Evolutionary conservation across 345 rosid genomes (phyloP), one percentile per base, ranked within the genome.

Genomic region (Eucalyptus victrix): DNA sequence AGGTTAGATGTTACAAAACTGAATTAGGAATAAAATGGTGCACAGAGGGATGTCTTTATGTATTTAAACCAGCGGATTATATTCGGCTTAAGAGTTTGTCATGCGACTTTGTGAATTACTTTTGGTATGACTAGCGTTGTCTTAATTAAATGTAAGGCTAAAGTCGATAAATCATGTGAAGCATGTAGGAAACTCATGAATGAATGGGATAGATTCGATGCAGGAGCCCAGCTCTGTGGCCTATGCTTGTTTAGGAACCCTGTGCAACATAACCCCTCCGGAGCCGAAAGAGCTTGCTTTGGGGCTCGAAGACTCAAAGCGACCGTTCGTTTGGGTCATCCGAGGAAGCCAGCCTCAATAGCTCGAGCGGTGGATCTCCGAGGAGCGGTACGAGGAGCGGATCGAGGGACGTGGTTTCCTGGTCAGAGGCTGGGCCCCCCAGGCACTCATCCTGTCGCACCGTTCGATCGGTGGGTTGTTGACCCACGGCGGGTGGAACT

Each of bases 401-500:
- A 53, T 60, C 17, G 80, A 89, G 86, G 93, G 86, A 11, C 85
- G 91, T 49, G 92, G 93, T 3, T 44, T 92, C 54, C 9, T 93
- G 88, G 81, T 92, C 26, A 42, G 88, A 1, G 95, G 92, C 18
- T 92, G 95, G 93, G 93, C 92, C 8, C 94, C 94, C 2, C 94
- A 92, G 49, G 90, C 91, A 4, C 34, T 90, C 15, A 91, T 93
- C 47, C 51, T 93, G 54, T 91, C 93, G 9, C 95, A 92, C 83
- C 85, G 42, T 1, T 87, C 94, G 49, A 67, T 92, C 5, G 93
- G 94, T 6, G 94, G 89, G 8, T 90, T 92, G 32, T 49, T 91
- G 69, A 92, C 91, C 10, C 93, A 92, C 49, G 89, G 92, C 34
- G 94, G 94, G 5, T 93, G 93, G 93, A 93, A 93, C 56, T 93